Evolutionary conservation across 1,284 basidiomycete genomes (phyloP), one percentile per base, ranked within the genome.

Genomic region (Ceratobasidium sp.): DNA sequence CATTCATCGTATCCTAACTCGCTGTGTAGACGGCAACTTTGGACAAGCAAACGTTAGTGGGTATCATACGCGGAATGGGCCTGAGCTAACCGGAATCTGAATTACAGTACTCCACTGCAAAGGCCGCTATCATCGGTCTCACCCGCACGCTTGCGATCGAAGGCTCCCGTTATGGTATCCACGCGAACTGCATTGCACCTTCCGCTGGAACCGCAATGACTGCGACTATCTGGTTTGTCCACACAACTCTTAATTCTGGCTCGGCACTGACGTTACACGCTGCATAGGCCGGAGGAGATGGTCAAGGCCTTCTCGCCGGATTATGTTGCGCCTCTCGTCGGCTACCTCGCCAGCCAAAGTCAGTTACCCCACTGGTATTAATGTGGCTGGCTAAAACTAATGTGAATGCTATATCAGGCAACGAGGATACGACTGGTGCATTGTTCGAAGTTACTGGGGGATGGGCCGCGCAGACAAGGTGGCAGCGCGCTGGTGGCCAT

Each of bases 191-290:
- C 72, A 91, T 98, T 76, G 94, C 94, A 21, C 96, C 96, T 2
- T 91, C 91, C 70, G 96, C 95, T 55, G 96, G 94, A 41, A 95
- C 94, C 28, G 92, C 93, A 23, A 96, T 96, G 95, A 96, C 94
- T 9, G 87, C 87, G 77, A 95, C 94, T 1, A 82, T 96, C 78
- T 94, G 93, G 93, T 87, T 78, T 44, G 80, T 76, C 11, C 46
- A 26, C 16, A 52, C 73, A 32, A 32, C 13, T 57, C 13, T 35
- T 18, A 5, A 8, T n/a, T 41, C 28, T 58, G n/a, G 2, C 21
- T 14, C 26, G 63, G 18, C 18, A 21, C 32, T 59, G 55, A 75
- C 13, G 21, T 30, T 43, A n/a, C 47, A 11, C 61, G 8, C 72
- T 72, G 61, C 44, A 58, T 44, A 94, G 91, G 91, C 88, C 92